These are phyloP conservation scores for Cercophora samala DNA, from an alignment of 495 filamentous ascomycete species.

Conservation along the genomic window DNA sequence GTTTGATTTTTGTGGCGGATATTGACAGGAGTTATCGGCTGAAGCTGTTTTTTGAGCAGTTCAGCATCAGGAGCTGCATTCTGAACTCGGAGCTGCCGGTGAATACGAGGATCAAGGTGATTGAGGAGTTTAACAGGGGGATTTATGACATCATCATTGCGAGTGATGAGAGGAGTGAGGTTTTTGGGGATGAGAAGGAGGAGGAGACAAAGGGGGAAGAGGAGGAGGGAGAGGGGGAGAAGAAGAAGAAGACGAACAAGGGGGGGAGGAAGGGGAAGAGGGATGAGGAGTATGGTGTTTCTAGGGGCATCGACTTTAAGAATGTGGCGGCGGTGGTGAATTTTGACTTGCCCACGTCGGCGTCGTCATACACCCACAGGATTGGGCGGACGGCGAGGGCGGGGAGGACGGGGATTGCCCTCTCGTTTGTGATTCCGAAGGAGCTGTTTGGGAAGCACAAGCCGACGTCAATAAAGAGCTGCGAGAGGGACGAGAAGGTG, in stretches of 20 bases:
- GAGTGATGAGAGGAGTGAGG: slow-evolving; percentile 79
- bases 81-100: slow-evolving; percentile 93
- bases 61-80: slow-evolving; percentile 89
- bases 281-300: slow-evolving; percentile 86
- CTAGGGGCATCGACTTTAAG: slow-evolving; percentile 93
- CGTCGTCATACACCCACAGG: slow-evolving; percentile 91
- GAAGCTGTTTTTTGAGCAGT: slow-evolving; percentile 95
- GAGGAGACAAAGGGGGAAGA: slow-evolving; percentile 30
- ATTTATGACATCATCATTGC: slow-evolving; percentile 95
- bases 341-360: slow-evolving; percentile 85
- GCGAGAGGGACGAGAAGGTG: slow-evolving; percentile 79
- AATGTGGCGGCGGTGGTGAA: slow-evolving; percentile 94
- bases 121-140: slow-evolving; percentile 90
- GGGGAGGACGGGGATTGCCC: slow-evolving; percentile 83
- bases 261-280: slow-evolving; percentile 36
- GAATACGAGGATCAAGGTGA: slow-evolving; percentile 87
- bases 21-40: slow-evolving; percentile 91
- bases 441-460: slow-evolving; percentile 83
- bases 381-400: slow-evolving; percentile 92
- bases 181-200: slow-evolving; percentile 60
- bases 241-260: slow-evolving; percentile 23
- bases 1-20: slow-evolving; percentile 89
- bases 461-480: slow-evolving; percentile 67
- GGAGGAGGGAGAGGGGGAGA: slow-evolving; percentile 21
- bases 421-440: slow-evolving; percentile 87